Conservation (phyloP, 169 alveolate genomes). For the Miamiensis avidus region DNA sequence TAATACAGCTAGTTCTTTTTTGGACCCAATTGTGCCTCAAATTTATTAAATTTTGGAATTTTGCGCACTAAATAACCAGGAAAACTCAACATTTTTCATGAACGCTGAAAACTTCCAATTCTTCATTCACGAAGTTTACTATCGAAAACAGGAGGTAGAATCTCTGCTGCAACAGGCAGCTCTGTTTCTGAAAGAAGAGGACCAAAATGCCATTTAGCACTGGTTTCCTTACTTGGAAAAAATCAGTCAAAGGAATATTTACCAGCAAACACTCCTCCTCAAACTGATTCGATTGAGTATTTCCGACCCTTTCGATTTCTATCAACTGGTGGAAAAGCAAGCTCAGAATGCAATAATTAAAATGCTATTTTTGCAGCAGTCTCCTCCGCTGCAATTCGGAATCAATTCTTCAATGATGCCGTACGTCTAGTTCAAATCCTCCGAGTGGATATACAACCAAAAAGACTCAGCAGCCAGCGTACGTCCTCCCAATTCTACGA, state of each 20-base stretch:
- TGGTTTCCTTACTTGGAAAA: background rate
- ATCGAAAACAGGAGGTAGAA: background rate
- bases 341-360: too few relatives aligned
- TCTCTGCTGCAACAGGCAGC: background rate
- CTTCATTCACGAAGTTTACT: background rate
- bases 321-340: background rate
- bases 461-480: too few relatives aligned
- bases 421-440: too few relatives aligned
- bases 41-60: background rate
- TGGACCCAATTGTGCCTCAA: background rate
- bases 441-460: too few relatives aligned
- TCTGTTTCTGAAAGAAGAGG: background rate
- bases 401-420: too few relatives aligned
- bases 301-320: background rate
- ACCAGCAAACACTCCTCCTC: background rate
- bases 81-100: background rate
- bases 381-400: background rate
- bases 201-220: background rate
- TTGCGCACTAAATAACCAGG: background rate
- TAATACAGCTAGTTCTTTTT: background rate
- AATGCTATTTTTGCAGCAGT: background rate
- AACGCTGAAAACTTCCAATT: background rate
- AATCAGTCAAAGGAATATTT: too few relatives aligned
- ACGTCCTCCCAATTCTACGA: too few relatives aligned
- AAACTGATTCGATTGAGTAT: background rate